Conservation (phyloP, 441 rosid species). For the Euphorbia corollata region DNA sequence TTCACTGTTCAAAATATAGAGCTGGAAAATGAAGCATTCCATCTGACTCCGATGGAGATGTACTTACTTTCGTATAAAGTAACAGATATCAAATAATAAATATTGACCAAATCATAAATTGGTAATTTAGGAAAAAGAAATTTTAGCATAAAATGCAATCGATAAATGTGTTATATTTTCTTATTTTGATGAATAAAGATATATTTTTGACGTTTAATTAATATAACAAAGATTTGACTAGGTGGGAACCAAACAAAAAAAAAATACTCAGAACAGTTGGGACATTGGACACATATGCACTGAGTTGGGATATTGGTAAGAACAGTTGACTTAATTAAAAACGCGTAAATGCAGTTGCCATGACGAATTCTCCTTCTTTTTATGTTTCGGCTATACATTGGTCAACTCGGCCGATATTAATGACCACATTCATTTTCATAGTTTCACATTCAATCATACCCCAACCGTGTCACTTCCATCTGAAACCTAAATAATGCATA, state of each 20-base stretch:
- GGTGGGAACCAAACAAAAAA: not conserved
- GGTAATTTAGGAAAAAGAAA: no score
- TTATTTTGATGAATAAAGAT: no score
- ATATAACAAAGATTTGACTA: not conserved
- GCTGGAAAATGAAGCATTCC: no score
- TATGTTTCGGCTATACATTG: not conserved
- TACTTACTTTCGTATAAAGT: no score
- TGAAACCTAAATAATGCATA: not conserved
- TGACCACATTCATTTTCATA: conserved; percentile 10
- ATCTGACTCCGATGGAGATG: no score
- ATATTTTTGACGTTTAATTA: no score
- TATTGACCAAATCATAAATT: no score
- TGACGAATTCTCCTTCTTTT: not conserved
- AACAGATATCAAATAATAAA: no score
- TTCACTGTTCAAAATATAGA: no score
- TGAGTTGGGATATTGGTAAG: not conserved
- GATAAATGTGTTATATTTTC: no score
- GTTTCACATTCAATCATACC: not conserved
- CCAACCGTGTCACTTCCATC: not conserved
- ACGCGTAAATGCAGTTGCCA: conserved; percentile 11
- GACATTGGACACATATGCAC: not conserved
- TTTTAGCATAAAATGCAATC: no score
- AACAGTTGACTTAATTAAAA: not conserved
- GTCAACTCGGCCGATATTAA: conserved; percentile 14
- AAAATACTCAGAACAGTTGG: no score